These are phyloP conservation scores for Aspergillus udagawae DNA, from an alignment of 2,329 filamentous ascomycete genomes.

Conservation along the genomic window DNA sequence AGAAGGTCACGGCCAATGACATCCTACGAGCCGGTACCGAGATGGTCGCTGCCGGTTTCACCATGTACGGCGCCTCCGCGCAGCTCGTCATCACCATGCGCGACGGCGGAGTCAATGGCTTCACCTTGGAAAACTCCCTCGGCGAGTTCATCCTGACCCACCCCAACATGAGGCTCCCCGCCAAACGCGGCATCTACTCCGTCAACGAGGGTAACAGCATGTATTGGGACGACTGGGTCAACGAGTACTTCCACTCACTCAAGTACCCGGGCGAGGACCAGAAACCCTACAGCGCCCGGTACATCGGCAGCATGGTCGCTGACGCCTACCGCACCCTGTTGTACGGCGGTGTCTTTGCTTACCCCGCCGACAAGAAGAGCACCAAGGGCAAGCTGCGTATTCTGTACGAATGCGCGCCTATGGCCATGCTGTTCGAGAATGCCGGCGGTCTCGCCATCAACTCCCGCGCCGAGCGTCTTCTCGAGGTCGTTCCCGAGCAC, in stretches of 20 bases:
- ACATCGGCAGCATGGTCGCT: slow-evolving; percentile 97
- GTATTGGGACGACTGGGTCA: slow-evolving; percentile 89
- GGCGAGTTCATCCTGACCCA: slow-evolving; percentile 99
- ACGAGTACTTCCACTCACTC: slow-evolving; percentile 82
- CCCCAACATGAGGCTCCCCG: slow-evolving; percentile 85
- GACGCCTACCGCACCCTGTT: slow-evolving; percentile 94
- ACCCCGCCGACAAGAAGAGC: slow-evolving; percentile 96
- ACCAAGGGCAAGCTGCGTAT: slow-evolving; percentile 98
- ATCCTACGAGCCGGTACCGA: slow-evolving; percentile 86
- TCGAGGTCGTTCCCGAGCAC: slow-evolving; percentile 80
- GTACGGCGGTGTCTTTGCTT: slow-evolving; percentile 96
- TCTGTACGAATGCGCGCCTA: slow-evolving; percentile 95
- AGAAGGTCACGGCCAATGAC: slow-evolving; percentile 64
- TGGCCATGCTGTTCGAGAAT: slow-evolving; percentile 99
- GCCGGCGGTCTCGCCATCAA: slow-evolving; percentile 91
- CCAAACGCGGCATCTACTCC: slow-evolving; percentile 81
- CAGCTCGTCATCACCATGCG: slow-evolving; percentile 98
- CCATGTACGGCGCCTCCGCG: slow-evolving; percentile 97
- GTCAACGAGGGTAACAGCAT: slow-evolving; percentile 98
- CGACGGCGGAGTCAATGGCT: slow-evolving; percentile 87
- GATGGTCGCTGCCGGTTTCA: slow-evolving; percentile 93
- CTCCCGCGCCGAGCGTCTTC: slow-evolving; percentile 85
- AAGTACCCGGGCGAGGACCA: slow-evolving; percentile 68
- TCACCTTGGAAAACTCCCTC: slow-evolving; percentile 92
- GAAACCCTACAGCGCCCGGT: slow-evolving; percentile 91